Evolutionary conservation across 1,284 basidiomycete species (phyloP).

Genomic region (Lentinus polychrous): DNA sequence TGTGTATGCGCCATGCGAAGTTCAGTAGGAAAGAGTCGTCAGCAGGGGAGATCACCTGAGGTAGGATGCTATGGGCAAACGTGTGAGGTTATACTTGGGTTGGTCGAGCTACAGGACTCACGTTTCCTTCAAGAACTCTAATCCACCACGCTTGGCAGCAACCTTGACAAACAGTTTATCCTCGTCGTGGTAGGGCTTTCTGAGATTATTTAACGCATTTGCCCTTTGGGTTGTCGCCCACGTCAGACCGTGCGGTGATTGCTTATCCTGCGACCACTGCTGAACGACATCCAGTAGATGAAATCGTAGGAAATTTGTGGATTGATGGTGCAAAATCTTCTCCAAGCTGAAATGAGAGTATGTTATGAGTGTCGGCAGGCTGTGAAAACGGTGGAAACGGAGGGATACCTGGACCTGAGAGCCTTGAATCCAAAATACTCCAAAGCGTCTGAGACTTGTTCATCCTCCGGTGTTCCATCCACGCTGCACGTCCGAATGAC

Average conservation of each 20-base stretch:
- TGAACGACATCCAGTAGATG: not conserved
- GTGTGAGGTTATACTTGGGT: not conserved
- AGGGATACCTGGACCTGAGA: not conserved
- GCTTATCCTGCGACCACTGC: not conserved
- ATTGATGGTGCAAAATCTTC: not conserved
- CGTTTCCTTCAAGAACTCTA: not conserved
- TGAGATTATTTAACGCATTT: not conserved
- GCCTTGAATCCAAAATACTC: constrained; percentile 3
- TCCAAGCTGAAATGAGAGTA: not conserved
- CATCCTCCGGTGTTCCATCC: not conserved
- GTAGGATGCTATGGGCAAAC: not conserved
- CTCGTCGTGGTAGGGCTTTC: not conserved
- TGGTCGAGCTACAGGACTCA: not conserved
- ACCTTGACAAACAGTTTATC: not conserved
- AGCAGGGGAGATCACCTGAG: not conserved
- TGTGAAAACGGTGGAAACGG: not conserved
- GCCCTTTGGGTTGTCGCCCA: not conserved
- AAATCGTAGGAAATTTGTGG: not conserved
- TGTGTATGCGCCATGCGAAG: not conserved
- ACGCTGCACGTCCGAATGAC: not conserved
- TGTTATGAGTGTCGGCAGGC: not conserved
- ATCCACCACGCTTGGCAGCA: not conserved
- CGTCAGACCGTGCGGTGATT: not conserved
- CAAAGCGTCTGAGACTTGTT: not conserved
- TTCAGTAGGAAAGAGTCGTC: not conserved